Percentiles rank a stretch among this genome's conserved stretches.
phyloP scores from a whole-genome alignment of 371 early-diverging fungal genomes.

The Zopfochytrium polystomum region DNA sequence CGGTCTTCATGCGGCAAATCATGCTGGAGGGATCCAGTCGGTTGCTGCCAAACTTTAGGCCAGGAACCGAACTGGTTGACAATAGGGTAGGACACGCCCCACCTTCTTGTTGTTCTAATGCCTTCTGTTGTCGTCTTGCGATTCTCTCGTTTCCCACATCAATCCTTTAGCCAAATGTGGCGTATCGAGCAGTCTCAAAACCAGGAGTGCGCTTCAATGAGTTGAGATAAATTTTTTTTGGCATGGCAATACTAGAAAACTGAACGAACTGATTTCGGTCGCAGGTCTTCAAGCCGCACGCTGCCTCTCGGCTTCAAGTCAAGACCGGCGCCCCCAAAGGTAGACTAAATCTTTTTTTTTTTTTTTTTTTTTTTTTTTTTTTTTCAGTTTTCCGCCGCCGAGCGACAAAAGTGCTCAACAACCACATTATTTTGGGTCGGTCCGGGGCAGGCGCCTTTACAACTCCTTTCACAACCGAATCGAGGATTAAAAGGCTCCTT shows the following conservation, averaged over 20 bases:
- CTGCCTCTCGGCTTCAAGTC: too few species aligned
- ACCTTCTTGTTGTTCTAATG: not conserved
- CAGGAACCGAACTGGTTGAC: slow-evolving; percentile 28
- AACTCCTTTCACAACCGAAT: not conserved
- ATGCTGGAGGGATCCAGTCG: slow-evolving; percentile 28
- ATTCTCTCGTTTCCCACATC: not conserved
- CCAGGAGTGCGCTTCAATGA: slow-evolving; percentile 47
- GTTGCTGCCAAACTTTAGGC: slow-evolving; percentile 42
- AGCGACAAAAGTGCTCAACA: too few species aligned
- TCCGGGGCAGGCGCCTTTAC: too few species aligned
- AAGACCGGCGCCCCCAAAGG: too few species aligned
- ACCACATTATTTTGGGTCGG: too few species aligned
- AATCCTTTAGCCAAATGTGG: slow-evolving; percentile 32
- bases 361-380: too few species aligned
- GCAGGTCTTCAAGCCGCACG: too few species aligned
- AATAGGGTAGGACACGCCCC: slow-evolving; percentile 20
- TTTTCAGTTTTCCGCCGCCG: too few species aligned
- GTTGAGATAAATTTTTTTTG: slow-evolving; percentile 10
- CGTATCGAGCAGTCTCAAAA: slow-evolving; percentile 21
- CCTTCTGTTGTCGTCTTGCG: not conserved
- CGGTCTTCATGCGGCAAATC: slow-evolving; percentile 45
- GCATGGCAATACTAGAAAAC: too few species aligned
- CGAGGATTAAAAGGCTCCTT: slow-evolving; percentile 13
- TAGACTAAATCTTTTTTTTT: too few species aligned
- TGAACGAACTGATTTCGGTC: too few species aligned